These are phyloP conservation scores for Hypericum androsaemum DNA, from an alignment of 345 rosid species.

Conservation along the genomic window DNA sequence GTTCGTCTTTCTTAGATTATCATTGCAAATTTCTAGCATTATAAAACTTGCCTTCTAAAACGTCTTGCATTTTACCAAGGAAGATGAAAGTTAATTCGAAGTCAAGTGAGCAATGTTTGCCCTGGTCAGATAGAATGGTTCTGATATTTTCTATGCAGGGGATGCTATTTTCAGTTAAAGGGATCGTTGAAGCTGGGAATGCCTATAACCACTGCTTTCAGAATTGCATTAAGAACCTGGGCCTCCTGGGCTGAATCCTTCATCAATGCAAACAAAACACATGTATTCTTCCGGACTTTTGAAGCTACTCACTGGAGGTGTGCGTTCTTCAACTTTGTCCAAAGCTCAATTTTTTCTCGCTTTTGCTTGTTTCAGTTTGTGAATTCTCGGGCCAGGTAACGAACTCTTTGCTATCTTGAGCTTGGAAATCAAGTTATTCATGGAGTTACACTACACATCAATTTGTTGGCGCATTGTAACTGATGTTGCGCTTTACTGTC, in stretches of 20 bases:
- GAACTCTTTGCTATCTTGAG: no score
- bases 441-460: no score
- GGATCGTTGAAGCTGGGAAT: conserved; percentile 59
- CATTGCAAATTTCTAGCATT: no score
- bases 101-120: not conserved
- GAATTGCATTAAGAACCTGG: conserved; percentile 73
- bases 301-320: conserved; percentile 77
- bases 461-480: not conserved
- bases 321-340: conserved; percentile 11
- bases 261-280: conserved; percentile 51
- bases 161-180: conserved; percentile 51
- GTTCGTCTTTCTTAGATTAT: no score
- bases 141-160: conserved; percentile 50
- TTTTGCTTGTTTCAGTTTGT: no score
- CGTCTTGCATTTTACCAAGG: no score
- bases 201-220: conserved; percentile 70
- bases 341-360: not conserved
- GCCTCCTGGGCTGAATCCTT: conserved; percentile 58
- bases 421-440: no score
- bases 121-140: conserved; percentile 9
- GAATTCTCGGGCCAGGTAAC: no score
- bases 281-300: conserved; percentile 60
- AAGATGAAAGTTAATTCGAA: no score
- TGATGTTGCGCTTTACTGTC: conserved; percentile 5
- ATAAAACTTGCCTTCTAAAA: no score